Conservation (phyloP, 768 basidiomycete species). For the Suillus bovinus region DNA sequence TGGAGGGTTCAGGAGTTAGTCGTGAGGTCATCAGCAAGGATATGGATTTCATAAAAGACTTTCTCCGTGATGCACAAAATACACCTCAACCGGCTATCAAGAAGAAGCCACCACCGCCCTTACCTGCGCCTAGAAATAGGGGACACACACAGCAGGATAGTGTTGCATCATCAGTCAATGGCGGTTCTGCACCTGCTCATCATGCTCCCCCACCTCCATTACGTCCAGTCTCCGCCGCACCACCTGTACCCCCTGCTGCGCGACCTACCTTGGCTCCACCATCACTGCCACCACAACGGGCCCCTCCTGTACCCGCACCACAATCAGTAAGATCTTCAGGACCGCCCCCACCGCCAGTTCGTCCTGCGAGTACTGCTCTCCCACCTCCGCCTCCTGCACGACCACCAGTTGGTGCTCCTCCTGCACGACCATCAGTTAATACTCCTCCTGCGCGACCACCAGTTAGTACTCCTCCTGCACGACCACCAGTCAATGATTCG, state of each 20-base stretch:
- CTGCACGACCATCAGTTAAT: slow-evolving; percentile 24
- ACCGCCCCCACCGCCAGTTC: slow-evolving; percentile 43
- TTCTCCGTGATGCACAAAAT: slow-evolving; percentile 53
- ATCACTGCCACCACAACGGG: slow-evolving; percentile 27
- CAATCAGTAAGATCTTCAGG: slow-evolving; percentile 27
- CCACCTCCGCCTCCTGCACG: slow-evolving; percentile 34
- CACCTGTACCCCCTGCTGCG: slow-evolving; percentile 37
- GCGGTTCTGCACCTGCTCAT: slow-evolving; percentile 27
- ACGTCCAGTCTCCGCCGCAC: slow-evolving; percentile 25
- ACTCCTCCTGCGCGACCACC: slow-evolving; percentile 34
- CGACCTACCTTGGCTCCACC: slow-evolving; percentile 12
- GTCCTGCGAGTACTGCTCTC: slow-evolving; percentile 23
- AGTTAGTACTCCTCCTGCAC: slow-evolving; percentile 16
- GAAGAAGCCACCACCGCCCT: slow-evolving; percentile 41
- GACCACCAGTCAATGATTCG: slow-evolving; percentile 36
- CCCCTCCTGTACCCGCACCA: slow-evolving; percentile 31
- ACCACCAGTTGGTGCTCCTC: slow-evolving; percentile 30
- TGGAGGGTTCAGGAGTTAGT: slow-evolving; percentile 66
- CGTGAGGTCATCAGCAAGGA: slow-evolving; percentile 71
- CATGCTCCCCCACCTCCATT: slow-evolving; percentile 37
- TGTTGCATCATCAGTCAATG: slow-evolving; percentile 21
- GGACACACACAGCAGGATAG: slow-evolving; percentile 28
- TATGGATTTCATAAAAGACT: slow-evolving; percentile 88
- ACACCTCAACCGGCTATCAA: slow-evolving; percentile 44
- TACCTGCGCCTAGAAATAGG: slow-evolving; percentile 33